These are phyloP conservation scores for Yarrowia bubula DNA, from an alignment of 805 yeast genomes.

Conservation along the genomic window DNA sequence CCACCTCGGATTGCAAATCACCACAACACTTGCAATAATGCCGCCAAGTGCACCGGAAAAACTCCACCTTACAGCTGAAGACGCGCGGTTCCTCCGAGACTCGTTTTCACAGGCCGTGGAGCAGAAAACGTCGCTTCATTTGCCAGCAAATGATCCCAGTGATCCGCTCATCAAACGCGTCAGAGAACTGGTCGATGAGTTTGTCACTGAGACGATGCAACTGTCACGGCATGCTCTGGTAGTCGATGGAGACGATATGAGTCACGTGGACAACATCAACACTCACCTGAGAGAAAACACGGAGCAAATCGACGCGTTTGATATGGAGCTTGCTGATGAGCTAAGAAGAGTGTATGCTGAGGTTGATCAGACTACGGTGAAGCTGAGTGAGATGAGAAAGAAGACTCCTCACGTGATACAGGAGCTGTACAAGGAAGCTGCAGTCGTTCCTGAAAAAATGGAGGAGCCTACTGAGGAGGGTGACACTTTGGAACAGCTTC, in stretches of 20 bases:
- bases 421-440: not conserved
- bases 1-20: not conserved
- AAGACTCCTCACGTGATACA: constrained; percentile 28
- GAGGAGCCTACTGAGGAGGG: not conserved
- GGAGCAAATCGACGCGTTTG: constrained; percentile 65
- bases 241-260: constrained; percentile 54
- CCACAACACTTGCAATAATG: constrained; percentile 32
- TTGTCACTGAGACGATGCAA: constrained; percentile 55
- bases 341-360: constrained; percentile 55
- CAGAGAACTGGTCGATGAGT: constrained; percentile 38
- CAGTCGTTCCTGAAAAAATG: not conserved
- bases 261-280: constrained; percentile 35
- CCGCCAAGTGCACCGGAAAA: constrained; percentile 33
- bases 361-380: constrained; percentile 62
- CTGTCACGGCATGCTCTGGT: constrained; percentile 54
- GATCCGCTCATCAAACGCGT: constrained; percentile 52
- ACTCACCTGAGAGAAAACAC: constrained; percentile 31
- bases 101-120: constrained; percentile 46
- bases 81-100: constrained; percentile 50
- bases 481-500: not conserved
- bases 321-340: constrained; percentile 57
- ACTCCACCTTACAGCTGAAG: constrained; percentile 52
- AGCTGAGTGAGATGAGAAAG: constrained; percentile 55
- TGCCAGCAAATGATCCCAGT: constrained; percentile 41
- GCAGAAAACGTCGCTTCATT: constrained; percentile 48